phyloP scores from a whole-genome alignment of 495 filamentous ascomycete genomes.

The Thermochaetoides thermophila region DNA sequence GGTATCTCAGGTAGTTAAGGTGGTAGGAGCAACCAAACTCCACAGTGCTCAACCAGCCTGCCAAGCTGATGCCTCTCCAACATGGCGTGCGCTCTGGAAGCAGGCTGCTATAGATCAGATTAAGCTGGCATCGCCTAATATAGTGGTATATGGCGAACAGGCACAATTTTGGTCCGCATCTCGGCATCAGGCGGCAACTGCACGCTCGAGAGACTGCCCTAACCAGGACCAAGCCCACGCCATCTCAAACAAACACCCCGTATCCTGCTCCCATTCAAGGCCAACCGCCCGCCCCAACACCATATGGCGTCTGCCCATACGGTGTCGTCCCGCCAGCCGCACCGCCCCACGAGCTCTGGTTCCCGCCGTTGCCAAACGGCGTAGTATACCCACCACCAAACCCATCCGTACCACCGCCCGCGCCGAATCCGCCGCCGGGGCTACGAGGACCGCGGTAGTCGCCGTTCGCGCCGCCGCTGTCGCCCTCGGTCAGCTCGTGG shows the following conservation, averaged over 20 bases:
- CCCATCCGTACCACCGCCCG: constrained; percentile 28
- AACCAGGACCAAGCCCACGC: too few relatives aligned
- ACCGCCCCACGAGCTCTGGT: constrained; percentile 50
- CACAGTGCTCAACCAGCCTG: too few relatives aligned
- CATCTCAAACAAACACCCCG: too few relatives aligned
- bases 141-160: too few relatives aligned
- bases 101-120: too few relatives aligned
- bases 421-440: constrained; percentile 45
- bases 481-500: constrained; percentile 46
- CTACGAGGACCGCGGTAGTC: constrained; percentile 48
- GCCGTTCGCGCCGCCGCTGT: constrained; percentile 32
- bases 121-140: too few relatives aligned
- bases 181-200: too few relatives aligned
- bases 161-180: too few relatives aligned
- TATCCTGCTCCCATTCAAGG: too few relatives aligned
- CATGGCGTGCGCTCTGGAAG: too few relatives aligned
- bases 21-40: neutral
- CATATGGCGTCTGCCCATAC: constrained; percentile 24
- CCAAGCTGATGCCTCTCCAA: too few relatives aligned
- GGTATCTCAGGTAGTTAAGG: neutral
- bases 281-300: constrained; percentile 13
- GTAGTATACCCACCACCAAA: constrained; percentile 52
- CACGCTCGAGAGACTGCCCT: too few relatives aligned
- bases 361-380: constrained; percentile 47
- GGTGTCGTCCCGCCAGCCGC: constrained; percentile 61